Evolutionary conservation across 202 grass and related monocot species (phyloP).

Genomic region (Schoenoplectus tabernaemontani): DNA sequence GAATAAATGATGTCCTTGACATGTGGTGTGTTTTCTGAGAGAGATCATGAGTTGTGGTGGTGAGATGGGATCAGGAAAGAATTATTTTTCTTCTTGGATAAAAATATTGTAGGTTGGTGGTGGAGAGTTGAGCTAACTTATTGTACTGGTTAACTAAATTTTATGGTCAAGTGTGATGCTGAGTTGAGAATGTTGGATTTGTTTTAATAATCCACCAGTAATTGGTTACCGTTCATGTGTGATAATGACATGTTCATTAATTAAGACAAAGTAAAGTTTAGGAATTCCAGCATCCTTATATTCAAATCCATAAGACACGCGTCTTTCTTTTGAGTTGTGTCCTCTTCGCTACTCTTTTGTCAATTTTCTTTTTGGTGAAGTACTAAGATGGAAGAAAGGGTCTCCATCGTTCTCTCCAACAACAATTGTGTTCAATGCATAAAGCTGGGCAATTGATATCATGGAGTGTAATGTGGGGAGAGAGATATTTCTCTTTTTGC

Average conservation of each 20-base stretch:
- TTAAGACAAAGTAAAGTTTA: not conserved
- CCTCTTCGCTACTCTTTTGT: too few species aligned
- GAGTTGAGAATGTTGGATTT: not conserved
- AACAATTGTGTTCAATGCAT: too few species aligned
- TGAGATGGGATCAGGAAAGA: too few species aligned
- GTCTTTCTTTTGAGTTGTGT: too few species aligned
- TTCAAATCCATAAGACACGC: not conserved
- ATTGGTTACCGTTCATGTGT: not conserved
- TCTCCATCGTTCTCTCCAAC: too few species aligned
- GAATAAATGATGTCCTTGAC: not conserved
- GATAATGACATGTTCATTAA: not conserved
- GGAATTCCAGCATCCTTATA: not conserved
- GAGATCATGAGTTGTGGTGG: too few species aligned
- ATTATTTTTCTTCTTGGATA: not conserved
- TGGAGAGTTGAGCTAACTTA: slow-evolving; percentile 15
- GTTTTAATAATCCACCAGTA: not conserved
- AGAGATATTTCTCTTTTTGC: too few species aligned
- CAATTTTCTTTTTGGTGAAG: too few species aligned
- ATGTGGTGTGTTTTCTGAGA: not conserved
- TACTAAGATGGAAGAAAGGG: too few species aligned
- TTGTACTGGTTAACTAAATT: not conserved
- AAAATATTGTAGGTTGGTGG: not conserved
- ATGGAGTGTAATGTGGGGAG: too few species aligned
- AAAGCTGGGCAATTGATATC: too few species aligned
- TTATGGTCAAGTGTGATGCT: not conserved